Conservation (phyloP, 371 early-diverging fungal genomes). For the Syncephalis fuscata region DNA sequence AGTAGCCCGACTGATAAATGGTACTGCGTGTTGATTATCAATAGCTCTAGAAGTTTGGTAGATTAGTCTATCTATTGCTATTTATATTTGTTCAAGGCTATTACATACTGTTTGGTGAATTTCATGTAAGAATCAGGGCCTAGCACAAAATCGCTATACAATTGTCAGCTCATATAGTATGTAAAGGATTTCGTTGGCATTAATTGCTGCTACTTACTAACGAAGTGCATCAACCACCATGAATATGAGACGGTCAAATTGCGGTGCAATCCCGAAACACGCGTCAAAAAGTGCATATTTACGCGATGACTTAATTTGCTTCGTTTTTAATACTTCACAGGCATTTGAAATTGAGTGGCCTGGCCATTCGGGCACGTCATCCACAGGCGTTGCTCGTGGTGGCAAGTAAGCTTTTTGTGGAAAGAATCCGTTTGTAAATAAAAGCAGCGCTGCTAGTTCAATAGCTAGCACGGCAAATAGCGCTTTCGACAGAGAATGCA, state of each 20-base stretch:
- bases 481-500: too few relatives aligned
- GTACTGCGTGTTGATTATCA: conserved; percentile 23
- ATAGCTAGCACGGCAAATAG: conserved; percentile 3
- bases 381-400: conserved; percentile 25
- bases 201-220: conserved; percentile 33
- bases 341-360: neutral
- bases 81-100: neutral
- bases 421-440: conserved; percentile 59
- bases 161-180: conserved; percentile 1
- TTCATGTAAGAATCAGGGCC: conserved; percentile 41
- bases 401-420: conserved; percentile 53
- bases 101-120: conserved; percentile 33
- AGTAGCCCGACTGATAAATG: conserved; percentile 52
- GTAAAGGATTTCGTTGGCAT: neutral
- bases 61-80: neutral
- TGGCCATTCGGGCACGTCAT: conserved; percentile 17
- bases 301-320: too few relatives aligned
- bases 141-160: conserved; percentile 58
- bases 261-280: conserved; percentile 13
- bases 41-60: conserved; percentile 19
- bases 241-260: conserved; percentile 54
- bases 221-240: conserved; percentile 67
- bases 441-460: conserved; percentile 39
- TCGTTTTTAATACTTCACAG: too few relatives aligned
- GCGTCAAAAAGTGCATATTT: neutral